Evolutionary conservation across 2,329 filamentous ascomycete species (phyloP).

Genomic region (Pseudophaeomoniella oleicola): DNA sequence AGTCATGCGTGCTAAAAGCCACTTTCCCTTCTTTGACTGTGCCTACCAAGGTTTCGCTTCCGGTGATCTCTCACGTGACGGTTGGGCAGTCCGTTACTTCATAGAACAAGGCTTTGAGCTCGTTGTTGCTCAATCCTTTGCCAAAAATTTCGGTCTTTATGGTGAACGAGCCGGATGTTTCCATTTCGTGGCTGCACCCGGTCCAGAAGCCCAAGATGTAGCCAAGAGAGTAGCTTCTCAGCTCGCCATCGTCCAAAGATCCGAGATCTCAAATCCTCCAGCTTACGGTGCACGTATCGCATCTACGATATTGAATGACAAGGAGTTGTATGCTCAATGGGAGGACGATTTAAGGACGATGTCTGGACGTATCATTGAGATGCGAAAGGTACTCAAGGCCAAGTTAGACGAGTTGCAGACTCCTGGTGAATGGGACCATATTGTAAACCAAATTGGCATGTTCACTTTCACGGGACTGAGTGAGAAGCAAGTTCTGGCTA

Average conservation of each 20-base stretch:
- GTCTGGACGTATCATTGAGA: slow-evolving; percentile 86
- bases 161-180: slow-evolving; percentile 93
- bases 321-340: slow-evolving; percentile 74
- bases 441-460: slow-evolving; percentile 98
- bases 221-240: slow-evolving; percentile 62
- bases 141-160: slow-evolving; percentile 67
- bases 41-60: slow-evolving; percentile 98
- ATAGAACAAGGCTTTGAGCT: slow-evolving; percentile 75
- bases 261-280: slow-evolving; percentile 94
- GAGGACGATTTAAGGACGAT: slow-evolving; percentile 83
- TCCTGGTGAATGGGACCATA: slow-evolving; percentile 88
- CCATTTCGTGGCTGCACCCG: slow-evolving; percentile 72
- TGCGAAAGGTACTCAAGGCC: slow-evolving; percentile 63
- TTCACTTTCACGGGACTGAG: slow-evolving; percentile 63
- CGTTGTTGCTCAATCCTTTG: slow-evolving; percentile 45
- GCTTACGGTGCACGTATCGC: slow-evolving; percentile 88
- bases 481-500: slow-evolving; percentile 30
- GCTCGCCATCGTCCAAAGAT: slow-evolving; percentile 84
- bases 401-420: slow-evolving; percentile 77
- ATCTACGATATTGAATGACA: slow-evolving; percentile 69
- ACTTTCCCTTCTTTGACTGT: slow-evolving; percentile 97
- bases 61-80: slow-evolving; percentile 70
- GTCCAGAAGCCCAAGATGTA: slow-evolving; percentile 48
- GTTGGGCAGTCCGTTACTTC: slow-evolving; percentile 89
- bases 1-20: slow-evolving; percentile 60